These are phyloP conservation scores for Mycena latifolia DNA, from an alignment of 768 basidiomycete genomes.

Conservation along the genomic window DNA sequence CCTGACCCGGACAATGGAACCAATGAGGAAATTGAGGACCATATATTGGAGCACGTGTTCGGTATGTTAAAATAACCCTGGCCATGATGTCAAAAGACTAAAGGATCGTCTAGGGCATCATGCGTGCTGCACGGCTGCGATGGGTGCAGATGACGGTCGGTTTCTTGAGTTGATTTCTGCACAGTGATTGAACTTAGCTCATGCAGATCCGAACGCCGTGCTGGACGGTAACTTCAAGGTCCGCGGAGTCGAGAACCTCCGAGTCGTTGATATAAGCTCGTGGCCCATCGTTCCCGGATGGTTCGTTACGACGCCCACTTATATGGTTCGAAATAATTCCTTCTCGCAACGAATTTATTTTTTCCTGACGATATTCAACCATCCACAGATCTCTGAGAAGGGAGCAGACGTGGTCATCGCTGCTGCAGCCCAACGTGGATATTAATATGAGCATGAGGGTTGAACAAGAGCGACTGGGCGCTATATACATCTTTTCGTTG, in stretches of 20 bases:
- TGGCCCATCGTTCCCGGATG: constrained; percentile 48
- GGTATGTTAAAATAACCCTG: constrained; percentile 23
- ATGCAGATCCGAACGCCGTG: constrained; percentile 42
- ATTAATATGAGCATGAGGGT: neutral
- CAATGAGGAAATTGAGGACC: constrained; percentile 36
- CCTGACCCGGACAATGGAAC: constrained; percentile 37
- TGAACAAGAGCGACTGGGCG: neutral
- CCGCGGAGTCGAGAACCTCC: constrained; percentile 45
- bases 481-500: neutral
- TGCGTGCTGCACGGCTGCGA: constrained; percentile 44
- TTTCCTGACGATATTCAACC: neutral
- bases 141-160: constrained; percentile 42
- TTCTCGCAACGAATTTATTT: neutral
- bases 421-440: neutral
- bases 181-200: too few species aligned
- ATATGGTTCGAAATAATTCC: constrained; percentile 41
- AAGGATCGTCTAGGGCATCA: constrained; percentile 40
- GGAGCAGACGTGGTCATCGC: constrained; percentile 30
- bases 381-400: constrained; percentile 45
- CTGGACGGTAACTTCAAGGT: constrained; percentile 47
- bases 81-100: neutral
- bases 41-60: constrained; percentile 40
- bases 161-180: neutral
- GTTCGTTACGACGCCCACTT: constrained; percentile 47
- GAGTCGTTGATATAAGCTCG: constrained; percentile 47